Percentiles rank a stretch among this genome's conserved stretches.
These are phyloP conservation scores for Actinomortierella wolfii DNA, from an alignment of 371 early-diverging fungal genomes.

Conservation along the genomic window DNA sequence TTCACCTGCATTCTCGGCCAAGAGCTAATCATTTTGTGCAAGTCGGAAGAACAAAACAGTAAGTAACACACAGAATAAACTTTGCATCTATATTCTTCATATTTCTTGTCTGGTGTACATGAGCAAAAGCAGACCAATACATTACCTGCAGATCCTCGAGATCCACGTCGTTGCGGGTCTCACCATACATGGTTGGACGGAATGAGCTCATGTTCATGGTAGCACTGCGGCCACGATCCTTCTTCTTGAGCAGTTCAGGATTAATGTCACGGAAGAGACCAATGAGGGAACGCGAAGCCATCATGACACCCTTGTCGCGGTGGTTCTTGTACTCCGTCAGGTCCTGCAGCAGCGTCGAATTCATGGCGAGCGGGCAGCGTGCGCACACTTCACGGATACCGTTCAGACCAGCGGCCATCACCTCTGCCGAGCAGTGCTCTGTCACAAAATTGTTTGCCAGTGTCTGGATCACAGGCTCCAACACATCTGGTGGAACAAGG, in stretches of 20 bases:
- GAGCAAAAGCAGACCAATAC: constrained; percentile 24
- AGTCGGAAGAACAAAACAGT: too few species aligned
- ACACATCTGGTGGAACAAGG: constrained; percentile 89
- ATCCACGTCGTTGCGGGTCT: constrained; percentile 63
- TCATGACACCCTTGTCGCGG: constrained; percentile 89
- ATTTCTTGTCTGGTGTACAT: too few species aligned
- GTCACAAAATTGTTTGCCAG: constrained; percentile 96
- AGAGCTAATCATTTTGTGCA: too few species aligned
- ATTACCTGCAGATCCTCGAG: constrained; percentile 83
- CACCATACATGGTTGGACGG: constrained; percentile 75
- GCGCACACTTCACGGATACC: constrained; percentile 91
- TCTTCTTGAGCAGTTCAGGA: constrained; percentile 88
- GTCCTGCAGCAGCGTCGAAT: constrained; percentile 83
- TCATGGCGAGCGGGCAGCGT: constrained; percentile 91
- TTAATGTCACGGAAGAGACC: constrained; percentile 91
- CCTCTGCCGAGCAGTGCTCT: constrained; percentile 88
- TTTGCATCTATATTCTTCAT: too few species aligned
- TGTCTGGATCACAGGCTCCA: constrained; percentile 83
- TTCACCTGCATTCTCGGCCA: constrained; percentile 45
- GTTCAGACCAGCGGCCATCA: constrained; percentile 94
- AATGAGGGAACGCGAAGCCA: constrained; percentile 90
- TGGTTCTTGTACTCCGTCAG: constrained; percentile 90
- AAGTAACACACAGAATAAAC: too few species aligned
- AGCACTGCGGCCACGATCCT: constrained; percentile 90
- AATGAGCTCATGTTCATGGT: constrained; percentile 71